Evolutionary conservation across 441 rosid genomes (phyloP).

Genomic region (Francoa sonchifolia): DNA sequence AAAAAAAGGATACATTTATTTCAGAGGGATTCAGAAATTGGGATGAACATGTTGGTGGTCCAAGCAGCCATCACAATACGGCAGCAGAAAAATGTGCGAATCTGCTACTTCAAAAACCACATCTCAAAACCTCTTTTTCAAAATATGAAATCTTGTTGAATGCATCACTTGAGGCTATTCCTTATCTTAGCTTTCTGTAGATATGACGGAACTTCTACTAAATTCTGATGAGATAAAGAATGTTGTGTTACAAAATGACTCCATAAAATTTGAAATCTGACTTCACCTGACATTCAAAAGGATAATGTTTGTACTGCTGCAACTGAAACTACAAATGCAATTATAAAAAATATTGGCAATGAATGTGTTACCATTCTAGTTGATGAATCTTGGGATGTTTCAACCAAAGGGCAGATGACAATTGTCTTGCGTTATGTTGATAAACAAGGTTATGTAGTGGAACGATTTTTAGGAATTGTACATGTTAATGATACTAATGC

Average conservation of each 20-base stretch:
- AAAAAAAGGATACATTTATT: neutral
- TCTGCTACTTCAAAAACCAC: neutral
- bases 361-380: neutral
- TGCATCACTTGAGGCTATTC: neutral
- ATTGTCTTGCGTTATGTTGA: neutral
- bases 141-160: neutral
- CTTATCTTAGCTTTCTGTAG: neutral
- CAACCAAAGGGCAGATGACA: neutral
- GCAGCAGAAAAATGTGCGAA: neutral
- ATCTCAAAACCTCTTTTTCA: neutral
- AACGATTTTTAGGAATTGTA: neutral
- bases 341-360: neutral
- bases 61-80: neutral
- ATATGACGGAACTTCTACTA: neutral
- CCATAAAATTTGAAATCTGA: neutral
- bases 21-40: neutral
- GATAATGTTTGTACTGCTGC: neutral
- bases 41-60: neutral
- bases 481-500: neutral
- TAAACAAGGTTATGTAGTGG: neutral
- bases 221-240: neutral
- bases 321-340: neutral
- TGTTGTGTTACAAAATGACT: slow-evolving; percentile 1
- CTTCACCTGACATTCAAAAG: neutral
- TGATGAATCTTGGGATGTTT: neutral